Conservation (phyloP, 345 rosid species). For the Eucalyptus melliodora region DNA sequence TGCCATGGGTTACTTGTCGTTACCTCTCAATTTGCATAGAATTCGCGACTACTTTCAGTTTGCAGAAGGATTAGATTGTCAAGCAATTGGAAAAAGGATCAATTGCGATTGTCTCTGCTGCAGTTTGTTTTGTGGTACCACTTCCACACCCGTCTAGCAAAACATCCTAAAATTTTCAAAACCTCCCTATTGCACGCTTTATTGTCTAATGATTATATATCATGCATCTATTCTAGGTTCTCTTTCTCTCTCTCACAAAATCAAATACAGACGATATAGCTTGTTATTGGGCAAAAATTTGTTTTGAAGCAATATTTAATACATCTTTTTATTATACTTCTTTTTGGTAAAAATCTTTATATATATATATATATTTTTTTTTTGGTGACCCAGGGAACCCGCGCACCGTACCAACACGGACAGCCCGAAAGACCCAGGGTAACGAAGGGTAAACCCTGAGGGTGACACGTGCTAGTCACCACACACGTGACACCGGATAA, state of each 20-base stretch:
- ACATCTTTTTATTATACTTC: too few species aligned
- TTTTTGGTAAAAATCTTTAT: too few species aligned
- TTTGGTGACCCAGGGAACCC: too few species aligned
- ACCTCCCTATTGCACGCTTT: neutral
- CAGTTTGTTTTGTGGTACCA: neutral
- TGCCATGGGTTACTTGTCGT: neutral
- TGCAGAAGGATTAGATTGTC: neutral
- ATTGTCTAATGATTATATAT: neutral
- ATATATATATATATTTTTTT: too few species aligned
- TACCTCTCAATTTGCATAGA: neutral
- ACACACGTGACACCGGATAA: too few species aligned
- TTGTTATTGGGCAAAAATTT: too few species aligned
- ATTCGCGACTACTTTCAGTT: neutral
- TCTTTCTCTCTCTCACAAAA: too few species aligned
- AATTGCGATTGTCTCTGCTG: neutral
- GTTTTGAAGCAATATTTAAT: too few species aligned
- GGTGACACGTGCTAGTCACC: fast-evolving
- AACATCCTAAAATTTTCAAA: neutral
- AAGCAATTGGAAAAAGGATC: neutral
- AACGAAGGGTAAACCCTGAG: too few species aligned
- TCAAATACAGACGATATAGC: too few species aligned
- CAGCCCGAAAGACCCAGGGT: too few species aligned
- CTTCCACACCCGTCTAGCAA: neutral
- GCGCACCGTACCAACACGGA: too few species aligned
- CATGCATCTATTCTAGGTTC: neutral